Base-by-base conservation (phyloP, 164 flowering plant genomes). In the Kingdonia uniflora region DNA sequence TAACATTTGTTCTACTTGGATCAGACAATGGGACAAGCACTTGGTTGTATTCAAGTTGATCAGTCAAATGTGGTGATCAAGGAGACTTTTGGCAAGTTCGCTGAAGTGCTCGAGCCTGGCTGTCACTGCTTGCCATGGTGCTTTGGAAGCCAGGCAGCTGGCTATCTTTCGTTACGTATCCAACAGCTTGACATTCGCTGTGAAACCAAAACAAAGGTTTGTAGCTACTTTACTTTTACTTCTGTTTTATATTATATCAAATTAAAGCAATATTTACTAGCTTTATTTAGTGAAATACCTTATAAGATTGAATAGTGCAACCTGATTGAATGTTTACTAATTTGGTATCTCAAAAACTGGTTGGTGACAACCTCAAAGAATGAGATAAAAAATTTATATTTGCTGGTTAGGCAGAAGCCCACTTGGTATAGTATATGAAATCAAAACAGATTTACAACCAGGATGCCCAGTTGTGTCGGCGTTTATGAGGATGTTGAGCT, bases 121-220 rank as follows among this genome's bases (percentile, higher is more conserved):
- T 86, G 91, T 54, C 88, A 86, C 67, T 81, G 65, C 57, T 16
- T 86, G 60, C 95, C 95, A 20, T 86, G 91, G 88, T 78, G 71
- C 51, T 51, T 74, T 0, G 95, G 95, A 19, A 75, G 72, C 42
- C 77, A 73, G 65, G 0, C 77, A 42, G 83, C 84, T 54, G 95
- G 95, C 45, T 48, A 68, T 14, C 90, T 83, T 57, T 68, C 86
- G 20, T 35, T 86, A 50, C 77, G 95, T 55, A 75, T 81, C 39
- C 86, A 86, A 62, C 86, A 86, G 45, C 74, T 86, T 42, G 90
- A 86, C 61, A 85, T 86, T 51, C 84, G 81, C 6, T 86, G 95
- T 63, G 95, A 86, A 66, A 86, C 95, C 2, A 86, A 86, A 65
- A 84, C 91, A 2, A 86, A 81, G 95, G 95, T 80, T 17, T 25